Conservation (phyloP, 805 yeast species). For the Barnettozyma wickerhamii region DNA sequence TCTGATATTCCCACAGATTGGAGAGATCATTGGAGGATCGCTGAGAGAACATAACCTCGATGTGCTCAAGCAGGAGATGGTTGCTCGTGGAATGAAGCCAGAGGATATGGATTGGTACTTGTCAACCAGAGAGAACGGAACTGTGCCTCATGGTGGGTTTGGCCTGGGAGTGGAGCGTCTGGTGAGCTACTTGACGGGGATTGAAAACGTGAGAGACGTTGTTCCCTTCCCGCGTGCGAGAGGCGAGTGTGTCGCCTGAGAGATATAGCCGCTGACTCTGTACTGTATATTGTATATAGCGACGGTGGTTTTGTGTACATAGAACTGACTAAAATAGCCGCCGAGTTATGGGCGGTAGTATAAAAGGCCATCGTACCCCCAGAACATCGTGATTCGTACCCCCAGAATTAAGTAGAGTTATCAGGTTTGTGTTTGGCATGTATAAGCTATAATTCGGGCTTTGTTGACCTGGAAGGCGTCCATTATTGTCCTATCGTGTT, state of each 20-base stretch:
- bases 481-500: too few species aligned
- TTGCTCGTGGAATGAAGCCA: constrained; percentile 48
- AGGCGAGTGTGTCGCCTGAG: constrained; percentile 35
- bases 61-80: constrained; percentile 45
- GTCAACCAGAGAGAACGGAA: constrained; percentile 67
- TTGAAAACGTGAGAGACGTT: constrained; percentile 81
- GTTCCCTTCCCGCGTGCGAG: constrained; percentile 83
- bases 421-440: too few species aligned
- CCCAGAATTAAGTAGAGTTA: too few species aligned
- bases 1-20: constrained; percentile 82
- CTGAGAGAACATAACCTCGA: constrained; percentile 71
- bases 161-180: constrained; percentile 94
- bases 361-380: too few species aligned
- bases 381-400: too few species aligned
- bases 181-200: constrained; percentile 63
- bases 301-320: too few species aligned
- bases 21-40: constrained; percentile 94
- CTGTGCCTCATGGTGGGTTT: constrained; percentile 94
- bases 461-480: too few species aligned
- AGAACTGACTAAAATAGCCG: too few species aligned
- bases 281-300: not conserved
- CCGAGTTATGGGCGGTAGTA: too few species aligned
- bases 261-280: not conserved
- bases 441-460: too few species aligned
- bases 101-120: constrained; percentile 73